Base-by-base conservation (phyloP, 148 eudicot species). In the Dianthus caryophyllus region DNA sequence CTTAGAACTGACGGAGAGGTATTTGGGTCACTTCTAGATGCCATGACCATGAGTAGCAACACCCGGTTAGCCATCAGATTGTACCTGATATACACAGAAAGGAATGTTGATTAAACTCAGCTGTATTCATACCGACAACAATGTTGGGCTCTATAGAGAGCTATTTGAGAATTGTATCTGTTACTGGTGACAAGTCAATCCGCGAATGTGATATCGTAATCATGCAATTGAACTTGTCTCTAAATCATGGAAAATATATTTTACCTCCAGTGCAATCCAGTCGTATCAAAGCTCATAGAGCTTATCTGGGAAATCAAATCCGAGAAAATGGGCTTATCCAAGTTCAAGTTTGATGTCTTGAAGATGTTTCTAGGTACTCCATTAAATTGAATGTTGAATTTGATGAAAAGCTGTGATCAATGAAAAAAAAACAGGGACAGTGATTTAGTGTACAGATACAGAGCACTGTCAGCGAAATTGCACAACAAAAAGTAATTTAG, bases 11-110 rank as follows among this genome's bases (percentile, higher is more conserved):
- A 76, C 56, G 88, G 60, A 48, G 97, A 84, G 59, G 80, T 71
- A 77, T 71, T 70, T 18, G 96, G 89, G 69, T 86, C 86, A 78
- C 71, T 83, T 75, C 90, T 83, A 9, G 93, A 88, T 47, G 83
- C 88, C 90, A 90, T 86, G 71, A 90, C 99, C 87, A 95, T 77
- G 79, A 95, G 73, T 61, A 95, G 80, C 79, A 95, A 82, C 70
- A 95, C 84, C 83, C 97, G 85, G 67, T 95, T 95, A 65, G 99
- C 99, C 99, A 95, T 90, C 79, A 95, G 73, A 83, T 95, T 95
- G 74, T 95, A 95, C 88, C 99, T 95, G 79, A 60, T 47, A 77
- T 48, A 64, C 14, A 65, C 20, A 31, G 68, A 58, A 31, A 54
- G 54, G 57, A 14, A 18, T 1, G 1, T 49, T 57, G 1, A 57